Evolutionary conservation across 2,329 filamentous ascomycete genomes (phyloP).

Genomic region (Pseudohalonectria lignicola): DNA sequence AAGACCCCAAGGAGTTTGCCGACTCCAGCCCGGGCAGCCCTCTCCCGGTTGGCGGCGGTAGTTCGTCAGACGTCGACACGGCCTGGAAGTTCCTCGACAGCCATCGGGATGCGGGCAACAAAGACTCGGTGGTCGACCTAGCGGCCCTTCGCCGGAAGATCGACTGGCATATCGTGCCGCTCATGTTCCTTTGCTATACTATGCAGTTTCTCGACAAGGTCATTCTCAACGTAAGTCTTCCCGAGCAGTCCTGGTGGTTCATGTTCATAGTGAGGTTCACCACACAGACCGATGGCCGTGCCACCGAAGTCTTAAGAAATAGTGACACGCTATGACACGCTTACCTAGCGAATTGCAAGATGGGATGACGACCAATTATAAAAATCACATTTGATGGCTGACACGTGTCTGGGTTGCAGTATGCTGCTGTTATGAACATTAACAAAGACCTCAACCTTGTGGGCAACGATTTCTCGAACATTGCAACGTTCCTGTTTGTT

Average conservation of each 20-base stretch:
- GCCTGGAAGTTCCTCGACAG: slow-evolving; percentile 34
- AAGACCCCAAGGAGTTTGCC: slow-evolving; percentile 6
- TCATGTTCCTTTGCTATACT: slow-evolving; percentile 9
- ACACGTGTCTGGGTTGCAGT: slow-evolving; percentile 25
- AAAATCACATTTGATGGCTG: not conserved
- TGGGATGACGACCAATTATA: no score
- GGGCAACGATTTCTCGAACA: slow-evolving; percentile 51
- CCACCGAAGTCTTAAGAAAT: no score
- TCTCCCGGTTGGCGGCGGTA: slow-evolving; percentile 1
- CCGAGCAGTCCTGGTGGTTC: slow-evolving; percentile 4
- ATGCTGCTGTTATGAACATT: slow-evolving; percentile 56
- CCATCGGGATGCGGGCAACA: slow-evolving; percentile 21
- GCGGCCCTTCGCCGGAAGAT: slow-evolving; percentile 34
- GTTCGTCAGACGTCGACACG: slow-evolving; percentile 23
- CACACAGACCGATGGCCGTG: no score
- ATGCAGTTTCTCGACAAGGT: slow-evolving; percentile 32
- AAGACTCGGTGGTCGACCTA: slow-evolving; percentile 24
- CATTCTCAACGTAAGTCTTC: slow-evolving; percentile 41
- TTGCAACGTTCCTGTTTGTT: slow-evolving; percentile 53
- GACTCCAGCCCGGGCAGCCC: slow-evolving; percentile 6
- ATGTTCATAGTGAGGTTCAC: no score
- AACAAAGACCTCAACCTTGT: slow-evolving; percentile 38
- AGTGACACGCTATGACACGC: no score
- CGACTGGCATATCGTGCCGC: slow-evolving; percentile 8
- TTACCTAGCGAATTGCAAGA: no score